Evolutionary conservation across 139 green algal species (phyloP), one percentile per base, ranked within the genome.

Genomic region (Picochlorum costavermella): DNA sequence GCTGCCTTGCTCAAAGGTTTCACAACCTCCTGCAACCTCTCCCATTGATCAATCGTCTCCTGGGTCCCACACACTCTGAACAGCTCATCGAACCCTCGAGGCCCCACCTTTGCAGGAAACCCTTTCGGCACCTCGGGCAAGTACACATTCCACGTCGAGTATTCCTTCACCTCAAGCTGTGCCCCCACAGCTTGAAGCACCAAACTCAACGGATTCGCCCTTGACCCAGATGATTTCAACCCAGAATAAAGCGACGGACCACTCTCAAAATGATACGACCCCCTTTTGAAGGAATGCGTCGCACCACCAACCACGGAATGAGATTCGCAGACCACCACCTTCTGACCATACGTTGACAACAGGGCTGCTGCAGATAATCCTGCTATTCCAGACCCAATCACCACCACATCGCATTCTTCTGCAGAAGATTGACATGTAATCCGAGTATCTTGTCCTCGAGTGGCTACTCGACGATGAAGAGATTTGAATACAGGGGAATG

Each of bases 71-170:
- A 53, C 56, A 75, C 17, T 29, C 64, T 40, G 50, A 92, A 48
- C 48, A 94, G 71, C 2, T 86, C 79, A 10, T 48, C 46, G 48
- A 95, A 94, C 56, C 26, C 60, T 61, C 23, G 12, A 16, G n/a
- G 29, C 56, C 66, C 23, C 57, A 64, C 31, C 59, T 46, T 43
- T 64, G 62, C 50, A 29, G 50, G 11, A 20, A 61, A 57, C 2
- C 23, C 23, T 25, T 16, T 10, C 9, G 33, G 50, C 10, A 43
- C 92, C 69, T 98, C 94, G 9, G 94, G 94, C 48, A 98, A 74
- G 16, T 96, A 55, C 26, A 94, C 88, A 62, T 95, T 96, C 94
- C 94, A 99, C 20, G 64, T 82, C 69, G 97, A 84, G 77, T 98
- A 99, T 16, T 83, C 55, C 3, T 92, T 73, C 13, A 88, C 71